phyloP scores from a whole-genome alignment of 2,329 filamentous ascomycete genomes.

The Talaromyces funiculosus region DNA sequence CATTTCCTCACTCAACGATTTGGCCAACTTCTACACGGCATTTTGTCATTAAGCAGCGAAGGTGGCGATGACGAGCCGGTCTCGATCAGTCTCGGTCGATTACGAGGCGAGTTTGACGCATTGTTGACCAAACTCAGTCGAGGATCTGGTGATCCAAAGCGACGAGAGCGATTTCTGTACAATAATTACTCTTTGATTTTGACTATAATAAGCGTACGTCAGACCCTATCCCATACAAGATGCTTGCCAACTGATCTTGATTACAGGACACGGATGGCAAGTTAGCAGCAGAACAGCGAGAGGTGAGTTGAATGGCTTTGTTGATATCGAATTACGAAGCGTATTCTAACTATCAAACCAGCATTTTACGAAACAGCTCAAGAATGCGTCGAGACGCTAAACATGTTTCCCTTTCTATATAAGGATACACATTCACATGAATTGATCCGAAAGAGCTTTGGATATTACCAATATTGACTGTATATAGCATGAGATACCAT shows the following conservation, averaged over 20 bases:
- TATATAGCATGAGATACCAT: conserved; percentile 12
- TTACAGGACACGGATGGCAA: conserved; percentile 42
- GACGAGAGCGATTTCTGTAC: conserved; percentile 79
- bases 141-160: conserved; percentile 68
- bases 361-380: conserved; percentile 39
- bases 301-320: conserved; percentile 24
- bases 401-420: not conserved
- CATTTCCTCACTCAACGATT: conserved; percentile 94
- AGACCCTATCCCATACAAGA: not conserved
- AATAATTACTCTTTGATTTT: conserved; percentile 96
- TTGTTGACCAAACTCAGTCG: conserved; percentile 76
- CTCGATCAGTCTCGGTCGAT: conserved; percentile 67
- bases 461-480: not conserved
- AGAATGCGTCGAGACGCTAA: conserved; percentile 29
- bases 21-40: conserved; percentile 81
- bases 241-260: conserved; percentile 14
- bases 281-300: conserved; percentile 62
- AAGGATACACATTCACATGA: not conserved
- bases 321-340: not conserved
- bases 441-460: not conserved
- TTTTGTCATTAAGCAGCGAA: conserved; percentile 77
- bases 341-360: conserved; percentile 19
- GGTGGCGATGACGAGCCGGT: conserved; percentile 93
- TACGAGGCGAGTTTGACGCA: conserved; percentile 75
- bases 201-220: conserved; percentile 71